Evolutionary conservation across 306 rosid species (phyloP), one percentile per base, ranked within the genome.

Genomic region (Betula pendula): DNA sequence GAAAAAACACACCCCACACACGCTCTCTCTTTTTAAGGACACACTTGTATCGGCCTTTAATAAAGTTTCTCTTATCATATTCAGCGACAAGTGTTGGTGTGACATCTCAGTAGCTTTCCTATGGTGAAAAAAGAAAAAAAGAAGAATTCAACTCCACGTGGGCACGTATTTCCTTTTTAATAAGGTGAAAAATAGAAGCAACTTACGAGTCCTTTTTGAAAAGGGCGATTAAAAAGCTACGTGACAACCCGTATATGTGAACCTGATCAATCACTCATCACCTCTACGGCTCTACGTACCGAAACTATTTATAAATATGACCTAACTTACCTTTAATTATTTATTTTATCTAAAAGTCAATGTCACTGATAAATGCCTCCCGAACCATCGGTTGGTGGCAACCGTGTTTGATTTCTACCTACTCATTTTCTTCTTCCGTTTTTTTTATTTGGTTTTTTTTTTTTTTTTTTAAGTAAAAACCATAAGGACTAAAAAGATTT

Each of bases 1-100:
- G 8, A 9, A 75, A 68, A 49, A 71, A 71, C 25, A 49, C 59
- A 29, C 60, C 16, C 68, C n/a, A n/a, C n/a, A 9, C 48, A 27
- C 17, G 15, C 6, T 0, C 47, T 24, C 51, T 4, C 24, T 11
- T 53, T 40, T 15, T 69, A 40, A 19, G 16, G 14, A 22, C 80
- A 74, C 71, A 76, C 78, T 43, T 77, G 72, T 71, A 77, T 43
- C 10, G 55, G 80, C 10, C 87, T 87, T 85, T 90, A 75, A 77
- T 80, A 86, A 90, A 87, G 93, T 75, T 35, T 9, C 7, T 72
- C 51, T 70, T 67, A 72, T 73, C 73, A 79, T 79, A 69, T 80
- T 80, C 73, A 67, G 81, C 82, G 87, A 86, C 89, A 86, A 75
- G 70, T 76, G 58, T 71, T 74, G 83, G 83, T 82, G 85, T 87